These are phyloP conservation scores for Epichloe sibirici DNA, from an alignment of 2,329 filamentous ascomycete species.

Conservation along the genomic window DNA sequence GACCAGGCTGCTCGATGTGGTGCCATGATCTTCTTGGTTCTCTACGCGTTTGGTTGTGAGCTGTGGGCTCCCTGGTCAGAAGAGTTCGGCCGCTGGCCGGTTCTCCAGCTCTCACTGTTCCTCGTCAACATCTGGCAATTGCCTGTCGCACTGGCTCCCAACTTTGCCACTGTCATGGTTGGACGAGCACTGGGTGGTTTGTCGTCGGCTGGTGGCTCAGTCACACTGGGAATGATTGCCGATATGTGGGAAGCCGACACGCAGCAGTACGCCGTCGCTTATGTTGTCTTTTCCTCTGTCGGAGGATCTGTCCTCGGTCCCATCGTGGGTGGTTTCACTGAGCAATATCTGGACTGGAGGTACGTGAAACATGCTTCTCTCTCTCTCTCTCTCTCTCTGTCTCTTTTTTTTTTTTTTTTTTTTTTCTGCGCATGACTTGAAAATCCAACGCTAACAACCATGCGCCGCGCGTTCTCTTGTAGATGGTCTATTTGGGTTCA, in stretches of 20 bases:
- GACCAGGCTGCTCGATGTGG: slow-evolving; percentile 58
- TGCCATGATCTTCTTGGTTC: slow-evolving; percentile 65
- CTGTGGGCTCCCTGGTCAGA: slow-evolving; percentile 83
- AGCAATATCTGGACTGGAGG: slow-evolving; percentile 54
- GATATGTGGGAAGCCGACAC: slow-evolving; percentile 59
- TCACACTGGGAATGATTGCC: slow-evolving; percentile 64
- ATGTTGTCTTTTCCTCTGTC: slow-evolving; percentile 68
- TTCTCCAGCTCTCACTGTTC: slow-evolving; percentile 60
- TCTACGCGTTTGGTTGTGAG: slow-evolving; percentile 79
- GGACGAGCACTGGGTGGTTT: slow-evolving; percentile 60
- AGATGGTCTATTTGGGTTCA: slow-evolving; percentile 71
- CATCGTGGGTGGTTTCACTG: slow-evolving; percentile 66
- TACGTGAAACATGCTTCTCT: slow-evolving; percentile 17
- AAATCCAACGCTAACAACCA: neutral
- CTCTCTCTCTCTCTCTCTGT: neutral
- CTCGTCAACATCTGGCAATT: slow-evolving; percentile 70
- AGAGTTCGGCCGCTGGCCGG: slow-evolving; percentile 64
- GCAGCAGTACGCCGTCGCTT: slow-evolving; percentile 66
- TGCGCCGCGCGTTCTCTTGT: neutral
- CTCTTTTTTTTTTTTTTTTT: neutral
- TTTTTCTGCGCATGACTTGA: neutral
- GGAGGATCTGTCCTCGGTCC: slow-evolving; percentile 66
- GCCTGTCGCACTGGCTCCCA: slow-evolving; percentile 59
- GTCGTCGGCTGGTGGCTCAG: slow-evolving; percentile 59
- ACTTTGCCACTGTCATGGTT: slow-evolving; percentile 58